phyloP scores from a whole-genome alignment of 805 yeast species.

The Maudiozyma saulgeensis region DNA sequence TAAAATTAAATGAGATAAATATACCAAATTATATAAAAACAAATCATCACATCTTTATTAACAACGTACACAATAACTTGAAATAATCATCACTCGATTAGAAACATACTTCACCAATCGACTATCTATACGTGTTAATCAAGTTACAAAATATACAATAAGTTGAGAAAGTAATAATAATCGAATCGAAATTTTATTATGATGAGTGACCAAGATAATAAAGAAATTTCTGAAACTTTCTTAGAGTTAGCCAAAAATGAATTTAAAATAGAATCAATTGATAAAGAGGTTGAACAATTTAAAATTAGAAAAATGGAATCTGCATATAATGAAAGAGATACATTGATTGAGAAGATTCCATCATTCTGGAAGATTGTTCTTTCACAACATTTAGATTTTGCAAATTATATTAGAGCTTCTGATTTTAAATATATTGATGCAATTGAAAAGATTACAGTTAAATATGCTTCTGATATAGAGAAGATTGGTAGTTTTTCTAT shows the following conservation, averaged over 20 bases:
- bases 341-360: constrained; percentile 45
- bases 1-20: too few species aligned
- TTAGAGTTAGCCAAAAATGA: constrained; percentile 46
- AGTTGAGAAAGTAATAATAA: neutral
- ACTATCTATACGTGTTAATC: too few species aligned
- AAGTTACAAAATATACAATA: too few species aligned
- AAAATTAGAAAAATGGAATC: constrained; percentile 46
- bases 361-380: constrained; percentile 83
- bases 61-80: too few species aligned
- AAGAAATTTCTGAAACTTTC: constrained; percentile 9
- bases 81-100: too few species aligned
- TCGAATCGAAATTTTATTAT: neutral
- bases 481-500: constrained; percentile 50
- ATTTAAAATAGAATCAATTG: constrained; percentile 48
- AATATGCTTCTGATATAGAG: constrained; percentile 31
- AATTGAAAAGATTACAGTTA: constrained; percentile 54
- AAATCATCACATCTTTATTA: too few species aligned
- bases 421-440: constrained; percentile 69
- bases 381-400: constrained; percentile 76
- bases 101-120: too few species aligned
- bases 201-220: neutral
- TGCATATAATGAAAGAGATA: constrained; percentile 49
- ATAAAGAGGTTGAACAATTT: constrained; percentile 46
- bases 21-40: too few species aligned
- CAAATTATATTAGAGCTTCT: constrained; percentile 65